Percentiles rank a stretch among this genome's conserved stretches.
Conservation (phyloP, 345 rosid species). For the Pseudoturritis turrita region DNA sequence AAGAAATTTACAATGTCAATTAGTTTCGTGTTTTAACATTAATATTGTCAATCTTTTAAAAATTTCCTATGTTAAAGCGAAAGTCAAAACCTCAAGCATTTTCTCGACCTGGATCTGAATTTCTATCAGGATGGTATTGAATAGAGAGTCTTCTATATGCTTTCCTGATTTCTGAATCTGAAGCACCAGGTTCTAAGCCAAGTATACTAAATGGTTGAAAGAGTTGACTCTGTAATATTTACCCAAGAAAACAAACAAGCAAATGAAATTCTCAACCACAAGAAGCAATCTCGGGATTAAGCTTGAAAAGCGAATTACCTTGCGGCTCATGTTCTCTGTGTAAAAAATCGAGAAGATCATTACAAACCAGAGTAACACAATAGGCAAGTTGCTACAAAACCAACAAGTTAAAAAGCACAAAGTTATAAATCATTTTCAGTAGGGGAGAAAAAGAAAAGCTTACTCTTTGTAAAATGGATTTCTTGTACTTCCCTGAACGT, state of each 20-base stretch:
- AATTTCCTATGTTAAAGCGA: not conserved
- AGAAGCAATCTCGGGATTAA: not conserved
- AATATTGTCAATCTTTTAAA: not conserved
- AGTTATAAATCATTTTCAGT: not conserved
- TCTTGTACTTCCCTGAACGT: conserved; percentile 83
- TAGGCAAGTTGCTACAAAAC: conserved; percentile 59
- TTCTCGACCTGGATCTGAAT: conserved; percentile 92
- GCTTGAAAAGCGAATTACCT: conserved; percentile 41
- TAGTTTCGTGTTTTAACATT: not conserved
- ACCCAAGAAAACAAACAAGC: too few relatives aligned
- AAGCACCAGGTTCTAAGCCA: conserved; percentile 75
- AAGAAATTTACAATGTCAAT: conserved; percentile 6
- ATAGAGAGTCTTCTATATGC: conserved; percentile 86
- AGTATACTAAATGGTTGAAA: conserved; percentile 89
- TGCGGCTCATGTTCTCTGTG: conserved; percentile 75
- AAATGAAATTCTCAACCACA: not conserved
- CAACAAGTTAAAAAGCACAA: not conserved
- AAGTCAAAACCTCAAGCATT: conserved; percentile 36
- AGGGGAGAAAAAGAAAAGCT: conserved; percentile 7
- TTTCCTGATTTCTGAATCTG: conserved; percentile 85
- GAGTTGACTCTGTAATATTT: conserved; percentile 54
- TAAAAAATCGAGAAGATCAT: conserved; percentile 81
- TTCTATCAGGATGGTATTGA: conserved; percentile 97
- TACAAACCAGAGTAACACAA: conserved; percentile 70
- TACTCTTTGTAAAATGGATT: conserved; percentile 66